Percentiles rank a stretch among this genome's conserved stretches.
phyloP scores from a whole-genome alignment of 768 basidiomycete genomes.

The Phlebiopsis flavidoalba region DNA sequence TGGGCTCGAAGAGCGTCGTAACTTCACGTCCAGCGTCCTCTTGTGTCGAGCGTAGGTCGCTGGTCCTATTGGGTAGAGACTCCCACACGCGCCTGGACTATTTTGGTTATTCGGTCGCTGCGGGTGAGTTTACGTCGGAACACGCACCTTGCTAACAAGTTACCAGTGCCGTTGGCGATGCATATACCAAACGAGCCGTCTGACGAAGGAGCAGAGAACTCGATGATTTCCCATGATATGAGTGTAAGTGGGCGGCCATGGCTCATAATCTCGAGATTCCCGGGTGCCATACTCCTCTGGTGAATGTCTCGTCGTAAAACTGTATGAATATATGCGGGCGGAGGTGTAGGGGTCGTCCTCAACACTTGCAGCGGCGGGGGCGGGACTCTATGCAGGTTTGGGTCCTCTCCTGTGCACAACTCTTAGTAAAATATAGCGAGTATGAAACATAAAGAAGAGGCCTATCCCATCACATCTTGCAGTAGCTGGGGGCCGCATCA shows the following conservation, averaged over 20 bases:
- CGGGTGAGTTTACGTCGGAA: neutral
- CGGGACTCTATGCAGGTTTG: too few species aligned
- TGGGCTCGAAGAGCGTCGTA: neutral
- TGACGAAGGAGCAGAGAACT: neutral
- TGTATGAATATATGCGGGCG: neutral
- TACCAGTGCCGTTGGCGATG: neutral
- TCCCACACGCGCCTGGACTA: neutral
- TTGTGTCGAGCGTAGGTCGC: neutral
- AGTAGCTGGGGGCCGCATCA: too few species aligned
- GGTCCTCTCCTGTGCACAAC: too few species aligned
- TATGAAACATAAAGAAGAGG: too few species aligned
- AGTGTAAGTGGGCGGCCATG: neutral
- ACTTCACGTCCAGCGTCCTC: neutral
- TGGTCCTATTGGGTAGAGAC: neutral
- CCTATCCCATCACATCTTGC: neutral
- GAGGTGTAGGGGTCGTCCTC: neutral
- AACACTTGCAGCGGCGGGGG: neutral
- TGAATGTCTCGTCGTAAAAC: slow-evolving; percentile 1
- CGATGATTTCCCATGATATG: neutral
- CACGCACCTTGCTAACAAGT: neutral
- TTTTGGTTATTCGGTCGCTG: neutral
- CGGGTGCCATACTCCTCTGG: neutral
- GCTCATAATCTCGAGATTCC: neutral
- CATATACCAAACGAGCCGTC: neutral
- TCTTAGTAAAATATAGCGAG: too few species aligned